phyloP scores from a whole-genome alignment of 1,284 basidiomycete species.

The Trametes versicolor region DNA sequence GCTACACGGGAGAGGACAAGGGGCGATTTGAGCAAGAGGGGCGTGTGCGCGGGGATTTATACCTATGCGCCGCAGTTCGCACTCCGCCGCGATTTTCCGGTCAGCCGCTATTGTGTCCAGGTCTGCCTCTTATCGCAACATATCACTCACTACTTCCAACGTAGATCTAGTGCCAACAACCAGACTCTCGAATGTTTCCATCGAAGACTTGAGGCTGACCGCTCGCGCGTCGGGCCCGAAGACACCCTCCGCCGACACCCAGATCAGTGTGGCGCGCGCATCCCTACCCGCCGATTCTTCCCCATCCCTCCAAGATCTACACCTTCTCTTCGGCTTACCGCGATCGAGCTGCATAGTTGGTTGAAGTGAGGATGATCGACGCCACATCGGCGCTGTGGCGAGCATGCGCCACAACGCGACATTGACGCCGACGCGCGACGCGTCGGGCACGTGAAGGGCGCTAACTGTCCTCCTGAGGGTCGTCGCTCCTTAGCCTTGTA shows the following conservation, averaged over 20 bases:
- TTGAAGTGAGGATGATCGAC: slow-evolving; percentile 1
- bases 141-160: slow-evolving; percentile 5
- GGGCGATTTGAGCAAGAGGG: not conserved
- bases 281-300: not conserved
- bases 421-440: slow-evolving; percentile 22
- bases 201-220: slow-evolving; percentile 3
- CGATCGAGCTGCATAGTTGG: not conserved
- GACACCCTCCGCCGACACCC: not conserved
- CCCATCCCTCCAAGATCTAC: not conserved
- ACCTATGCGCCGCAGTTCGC: slow-evolving; percentile 13
- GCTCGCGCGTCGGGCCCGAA: not conserved
- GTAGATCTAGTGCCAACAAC: not conserved
- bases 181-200: not conserved
- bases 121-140: not conserved
- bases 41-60: slow-evolving; percentile 6
- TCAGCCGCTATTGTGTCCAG: slow-evolving; percentile 9
- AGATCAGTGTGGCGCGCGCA: not conserved
- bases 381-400: slow-evolving; percentile 11
- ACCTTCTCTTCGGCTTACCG: not conserved
- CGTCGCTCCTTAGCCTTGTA: too few relatives aligned
- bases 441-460: slow-evolving; percentile 13
- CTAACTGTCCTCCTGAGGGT: not conserved
- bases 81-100: slow-evolving; percentile 23
- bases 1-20: slow-evolving; percentile 11
- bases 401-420: slow-evolving; percentile 15